Evolutionary conservation across 306 rosid genomes (phyloP), one percentile per base, ranked within the genome.

Genomic region (Sindora glabra): DNA sequence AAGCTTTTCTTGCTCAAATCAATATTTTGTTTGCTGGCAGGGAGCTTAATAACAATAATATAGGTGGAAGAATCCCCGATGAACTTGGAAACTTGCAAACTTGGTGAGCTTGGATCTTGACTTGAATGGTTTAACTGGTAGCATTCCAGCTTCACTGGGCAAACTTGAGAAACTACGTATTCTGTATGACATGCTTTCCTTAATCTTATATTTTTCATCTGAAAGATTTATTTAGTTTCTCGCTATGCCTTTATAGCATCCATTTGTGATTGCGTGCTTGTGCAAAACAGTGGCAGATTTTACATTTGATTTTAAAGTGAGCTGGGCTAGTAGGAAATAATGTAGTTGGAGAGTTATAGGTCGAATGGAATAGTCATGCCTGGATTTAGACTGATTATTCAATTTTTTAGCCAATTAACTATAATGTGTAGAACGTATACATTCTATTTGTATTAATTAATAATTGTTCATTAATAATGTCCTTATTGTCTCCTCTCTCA

Each of bases 81-180:
- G 94, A 88, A 81, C 89, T 88, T 36, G 96, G 96, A 48, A 71
- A 72, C 74, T 88, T 77, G 52, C 79, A 67, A 69, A 78, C 77
- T 82, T 88, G 87, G 96, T 88, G 73, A 88, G 96, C 83, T 80
- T 88, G 89, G 96, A 88, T 88, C 96, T 88, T 71, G 84, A 88
- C 82, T 63, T 76, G 87, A 88, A 88, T 79, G 5, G 1, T 0
- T 74, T 88, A 67, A 52, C 0, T 48, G 89, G 89, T 40, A 2
- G 8, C 67, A 88, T 84, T 73, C 94, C 96, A 2, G 12, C 0
- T 23, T 65, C 89, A 4, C 49, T 88, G 83, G 75, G 84, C 64
- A 82, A 53, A 0, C 94, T 88, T 59, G 11, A 0, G 41, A 82
- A 68, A 61, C 83, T 88, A 48, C 94, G 96, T 27, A 82, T 88